Evolutionary conservation across 2,329 filamentous ascomycete genomes (phyloP), one percentile per base, ranked within the genome.

Genomic region (Hypoxylon sp.): DNA sequence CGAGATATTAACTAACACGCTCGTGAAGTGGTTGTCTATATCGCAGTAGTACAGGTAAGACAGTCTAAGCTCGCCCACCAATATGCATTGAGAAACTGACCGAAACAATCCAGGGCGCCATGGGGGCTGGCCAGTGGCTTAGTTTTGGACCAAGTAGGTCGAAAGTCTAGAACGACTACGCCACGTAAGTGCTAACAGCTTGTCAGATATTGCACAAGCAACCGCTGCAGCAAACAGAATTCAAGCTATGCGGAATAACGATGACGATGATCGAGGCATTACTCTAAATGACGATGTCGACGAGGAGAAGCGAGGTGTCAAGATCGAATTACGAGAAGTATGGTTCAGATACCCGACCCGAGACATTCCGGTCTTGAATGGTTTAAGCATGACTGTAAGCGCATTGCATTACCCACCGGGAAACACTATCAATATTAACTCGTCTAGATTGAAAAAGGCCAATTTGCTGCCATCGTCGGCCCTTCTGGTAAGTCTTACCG

Each of bases 401-500:
- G 12, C 19, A 5, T 5, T 45, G 19, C 19, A 5, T 5, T 45
- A 19, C 32, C 25, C 41, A 47, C 16, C 45, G 14, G 30, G 8
- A 23, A 8, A 1, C 29, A 4, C 45, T 21, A 14, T 57, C 25
- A 3, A 29, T 48, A 41, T 50, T 74, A 52, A 73, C 54, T 58
- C 19, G n/a, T 32, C 41, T 41, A 76, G 25, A 86, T 93, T 57
- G 81, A 88, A 68, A 88, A 87, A 66, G 90, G 90, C 1, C 88
- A 91, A 74, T 92, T 91, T 73, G 88, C 86, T 1, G 90, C 89
- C 1, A 82, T 93, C 1, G 90, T 93, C 5, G 90, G 91, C 0
- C 85, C 90, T 0, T 90, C 88, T 4, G 90, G 90, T 16, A 70
- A 58, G 65, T 59, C 25, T 30, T 9, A 2, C n/a, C 8, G 19